phyloP scores from a whole-genome alignment of 2,329 filamentous ascomycete species.

The Neopestalotiopsis sp. region DNA sequence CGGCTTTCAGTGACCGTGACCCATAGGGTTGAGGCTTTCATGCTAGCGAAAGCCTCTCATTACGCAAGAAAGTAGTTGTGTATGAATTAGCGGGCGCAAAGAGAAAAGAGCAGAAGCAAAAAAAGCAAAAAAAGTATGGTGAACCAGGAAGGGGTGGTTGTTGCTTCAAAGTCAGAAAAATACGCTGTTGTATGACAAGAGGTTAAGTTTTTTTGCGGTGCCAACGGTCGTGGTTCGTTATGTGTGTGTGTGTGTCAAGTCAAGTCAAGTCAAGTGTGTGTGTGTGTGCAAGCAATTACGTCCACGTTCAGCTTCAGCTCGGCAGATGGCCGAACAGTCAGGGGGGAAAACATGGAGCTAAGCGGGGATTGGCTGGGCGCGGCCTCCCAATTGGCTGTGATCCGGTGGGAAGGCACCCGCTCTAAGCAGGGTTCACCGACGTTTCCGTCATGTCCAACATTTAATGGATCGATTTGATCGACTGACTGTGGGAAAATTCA shows the following conservation, averaged over 20 bases:
- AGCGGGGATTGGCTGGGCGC: neutral
- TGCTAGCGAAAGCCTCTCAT: constrained; percentile 6
- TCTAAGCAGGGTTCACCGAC: constrained; percentile 2
- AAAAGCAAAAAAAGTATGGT: neutral
- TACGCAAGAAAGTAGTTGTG: neutral
- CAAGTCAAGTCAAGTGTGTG: no score
- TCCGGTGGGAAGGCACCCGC: neutral
- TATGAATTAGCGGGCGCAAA: no score
- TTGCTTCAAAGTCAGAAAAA: neutral
- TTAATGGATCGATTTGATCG: neutral
- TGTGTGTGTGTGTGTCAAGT: neutral
- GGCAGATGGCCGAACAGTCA: constrained; percentile 1
- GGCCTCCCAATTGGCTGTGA: neutral
- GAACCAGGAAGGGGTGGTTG: neutral
- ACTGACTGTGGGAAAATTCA: no score
- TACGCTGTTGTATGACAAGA: neutral
- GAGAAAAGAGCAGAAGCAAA: neutral
- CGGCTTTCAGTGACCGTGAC: neutral
- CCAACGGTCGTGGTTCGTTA: neutral
- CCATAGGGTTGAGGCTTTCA: neutral
- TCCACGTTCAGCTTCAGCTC: neutral
- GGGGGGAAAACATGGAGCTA: neutral
- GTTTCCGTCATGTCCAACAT: neutral
- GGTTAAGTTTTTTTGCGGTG: neutral
- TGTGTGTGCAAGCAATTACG: neutral